Evolutionary conservation across 2,329 filamentous ascomycete genomes (phyloP), one percentile per base, ranked within the genome.

Genomic region (Venturia aucupariae): DNA sequence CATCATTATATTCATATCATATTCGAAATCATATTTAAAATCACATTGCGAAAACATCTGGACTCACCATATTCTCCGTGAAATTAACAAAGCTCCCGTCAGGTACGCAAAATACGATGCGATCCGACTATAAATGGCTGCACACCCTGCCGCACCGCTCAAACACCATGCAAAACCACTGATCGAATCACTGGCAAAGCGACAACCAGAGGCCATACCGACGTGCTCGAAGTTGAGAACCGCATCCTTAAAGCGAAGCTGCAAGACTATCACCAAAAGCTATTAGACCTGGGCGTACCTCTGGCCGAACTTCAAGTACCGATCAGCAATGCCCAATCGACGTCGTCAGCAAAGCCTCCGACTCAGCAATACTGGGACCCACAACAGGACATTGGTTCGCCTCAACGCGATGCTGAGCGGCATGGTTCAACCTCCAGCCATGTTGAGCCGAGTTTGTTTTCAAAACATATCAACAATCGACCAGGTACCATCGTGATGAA

Each of bases 81-180:
- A 24, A n/a, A 27, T 27, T 51, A 46, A 57, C 64, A 32, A 4
- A 13, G 7, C 51, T 46, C 42, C 32, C 35, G 66, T 65, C 71
- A 90, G 88, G 81, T 91, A 65, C 86, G 91, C 69, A 96, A 96
- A 77, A 95, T 95, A 70, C 86, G 90, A 72, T 95, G 91, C 80
- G 91, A 95, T 78, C 88, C 86, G 63, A 81, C 89, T 48, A 85
- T 88, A 39, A 87, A 90, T 68, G 91, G 90, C 67, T 96, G 91
- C 77, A 90, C 89, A 67, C 88, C 90, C 70, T 96, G 91, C 78
- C 79, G 85, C 69, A 86, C 88, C 75, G 89, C 90, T 72, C 86
- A 85, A 68, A 85, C 89, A 70, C 84, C 90, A 71, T 96, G 91
- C 77, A 87, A 85, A 76, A 92, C 92, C 63, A 96, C 91, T 65